These are phyloP conservation scores for Xylaria sp. DNA, from an alignment of 2,329 filamentous ascomycete genomes.

Conservation along the genomic window DNA sequence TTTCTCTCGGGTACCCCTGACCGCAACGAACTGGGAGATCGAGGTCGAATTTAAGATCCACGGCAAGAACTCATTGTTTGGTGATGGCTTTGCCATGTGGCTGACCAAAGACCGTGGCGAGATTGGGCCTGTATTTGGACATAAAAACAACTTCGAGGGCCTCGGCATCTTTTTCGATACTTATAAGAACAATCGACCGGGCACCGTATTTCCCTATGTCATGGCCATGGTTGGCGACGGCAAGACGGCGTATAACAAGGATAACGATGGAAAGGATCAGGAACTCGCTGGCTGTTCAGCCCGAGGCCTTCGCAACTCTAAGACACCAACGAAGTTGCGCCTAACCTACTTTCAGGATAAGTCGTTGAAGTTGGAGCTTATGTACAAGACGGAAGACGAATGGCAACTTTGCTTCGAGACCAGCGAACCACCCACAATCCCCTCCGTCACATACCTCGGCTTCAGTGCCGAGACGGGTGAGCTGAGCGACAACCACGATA, in stretches of 20 bases:
- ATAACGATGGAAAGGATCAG: conserved; percentile 89
- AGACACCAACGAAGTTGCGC: conserved; percentile 80
- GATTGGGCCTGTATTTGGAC: conserved; percentile 84
- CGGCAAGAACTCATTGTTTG: conserved; percentile 86
- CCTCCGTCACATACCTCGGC: conserved; percentile 74
- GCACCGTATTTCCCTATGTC: conserved; percentile 93
- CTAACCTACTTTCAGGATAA: conserved; percentile 98
- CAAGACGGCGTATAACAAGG: conserved; percentile 86
- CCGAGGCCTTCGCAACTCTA: conserved; percentile 81
- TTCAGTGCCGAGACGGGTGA: conserved; percentile 93
- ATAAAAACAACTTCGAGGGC: conserved; percentile 87
- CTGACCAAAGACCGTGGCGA: conserved; percentile 89
- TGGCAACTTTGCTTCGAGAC: conserved; percentile 91
- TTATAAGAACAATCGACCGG: conserved; percentile 98
- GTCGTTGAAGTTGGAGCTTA: conserved; percentile 84
- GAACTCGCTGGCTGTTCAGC: conserved; percentile 96
- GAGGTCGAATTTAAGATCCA: conserved; percentile 95
- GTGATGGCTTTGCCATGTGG: conserved; percentile 98
- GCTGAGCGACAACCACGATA: conserved; percentile 96
- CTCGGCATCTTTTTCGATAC: conserved; percentile 96
- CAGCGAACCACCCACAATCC: conserved; percentile 74
- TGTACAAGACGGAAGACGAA: conserved; percentile 88
- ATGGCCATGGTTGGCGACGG: conserved; percentile 99
- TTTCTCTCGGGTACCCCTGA: conserved; percentile 91
- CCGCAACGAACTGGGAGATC: conserved; percentile 98